These are phyloP conservation scores for Cucurbita maxima DNA, from an alignment of 306 rosid genomes.

Conservation along the genomic window DNA sequence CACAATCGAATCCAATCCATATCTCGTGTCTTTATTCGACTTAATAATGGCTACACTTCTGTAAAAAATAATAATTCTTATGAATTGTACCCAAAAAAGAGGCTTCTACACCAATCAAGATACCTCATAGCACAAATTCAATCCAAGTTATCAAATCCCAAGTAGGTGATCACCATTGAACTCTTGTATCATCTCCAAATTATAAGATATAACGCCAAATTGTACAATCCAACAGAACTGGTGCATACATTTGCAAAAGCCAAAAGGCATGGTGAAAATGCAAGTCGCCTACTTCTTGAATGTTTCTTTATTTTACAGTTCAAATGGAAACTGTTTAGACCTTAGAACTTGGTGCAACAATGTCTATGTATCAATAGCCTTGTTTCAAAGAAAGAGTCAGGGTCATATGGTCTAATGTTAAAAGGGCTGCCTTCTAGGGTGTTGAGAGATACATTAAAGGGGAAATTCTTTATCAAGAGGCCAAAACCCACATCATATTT, in stretches of 20 bases:
- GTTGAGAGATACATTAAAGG: not conserved
- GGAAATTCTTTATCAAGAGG: not conserved
- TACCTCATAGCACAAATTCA: not conserved
- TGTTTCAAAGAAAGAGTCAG: not conserved
- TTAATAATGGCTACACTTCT: conserved; percentile 76
- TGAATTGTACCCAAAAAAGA: not conserved
- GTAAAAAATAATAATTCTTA: conserved; percentile 1
- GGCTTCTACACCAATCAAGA: not conserved
- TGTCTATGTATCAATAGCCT: not conserved
- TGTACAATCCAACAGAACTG: too few species aligned
- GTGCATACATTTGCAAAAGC: not conserved
- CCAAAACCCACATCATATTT: not conserved
- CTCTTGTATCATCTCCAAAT: not conserved
- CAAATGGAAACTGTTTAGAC: not conserved
- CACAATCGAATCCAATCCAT: conserved; percentile 77
- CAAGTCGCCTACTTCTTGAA: not conserved
- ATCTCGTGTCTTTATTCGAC: conserved; percentile 81
- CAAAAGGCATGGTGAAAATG: not conserved
- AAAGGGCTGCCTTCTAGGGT: not conserved
- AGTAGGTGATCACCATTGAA: not conserved
- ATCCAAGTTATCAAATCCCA: not conserved
- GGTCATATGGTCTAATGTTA: not conserved
- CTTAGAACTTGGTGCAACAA: not conserved
- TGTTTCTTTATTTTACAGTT: not conserved
- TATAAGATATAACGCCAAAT: not conserved